Evolutionary conservation across 345 rosid genomes (phyloP).

Genomic region (Populus davidiana): DNA sequence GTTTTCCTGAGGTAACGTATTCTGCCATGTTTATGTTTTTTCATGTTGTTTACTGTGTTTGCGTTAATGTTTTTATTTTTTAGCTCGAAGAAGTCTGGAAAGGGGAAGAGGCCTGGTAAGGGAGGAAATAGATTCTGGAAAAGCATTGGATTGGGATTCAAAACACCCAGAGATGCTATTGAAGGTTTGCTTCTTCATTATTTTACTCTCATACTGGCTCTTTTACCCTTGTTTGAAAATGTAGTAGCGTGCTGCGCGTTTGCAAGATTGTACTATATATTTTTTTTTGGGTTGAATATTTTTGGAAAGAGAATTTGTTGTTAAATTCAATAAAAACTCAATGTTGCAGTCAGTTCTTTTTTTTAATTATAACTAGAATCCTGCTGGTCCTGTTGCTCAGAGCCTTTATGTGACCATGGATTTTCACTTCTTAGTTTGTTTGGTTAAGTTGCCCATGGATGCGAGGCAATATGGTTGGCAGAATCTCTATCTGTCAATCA

Average conservation of each 20-base stretch:
- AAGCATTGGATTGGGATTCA: conserved; percentile 85
- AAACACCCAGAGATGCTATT: conserved; percentile 87
- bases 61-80: background rate
- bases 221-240: background rate
- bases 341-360: background rate
- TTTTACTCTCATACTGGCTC: background rate
- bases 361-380: background rate
- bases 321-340: background rate
- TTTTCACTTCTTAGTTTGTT: background rate
- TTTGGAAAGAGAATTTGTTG: background rate
- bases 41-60: background rate
- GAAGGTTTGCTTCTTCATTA: conserved; percentile 45
- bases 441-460: background rate
- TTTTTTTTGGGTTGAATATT: background rate
- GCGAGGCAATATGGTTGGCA: background rate
- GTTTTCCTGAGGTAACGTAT: conserved; percentile 60
- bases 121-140: conserved; percentile 89
- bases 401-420: background rate
- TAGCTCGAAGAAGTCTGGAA: conserved; percentile 77
- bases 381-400: background rate
- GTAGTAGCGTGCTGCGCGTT: background rate
- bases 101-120: conserved; percentile 96
- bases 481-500: background rate
- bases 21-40: background rate
- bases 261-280: background rate